Evolutionary conservation across 75 land plant species (phyloP), one percentile per base, ranked within the genome.

Genomic region (Chamaecyparis obtusa): DNA sequence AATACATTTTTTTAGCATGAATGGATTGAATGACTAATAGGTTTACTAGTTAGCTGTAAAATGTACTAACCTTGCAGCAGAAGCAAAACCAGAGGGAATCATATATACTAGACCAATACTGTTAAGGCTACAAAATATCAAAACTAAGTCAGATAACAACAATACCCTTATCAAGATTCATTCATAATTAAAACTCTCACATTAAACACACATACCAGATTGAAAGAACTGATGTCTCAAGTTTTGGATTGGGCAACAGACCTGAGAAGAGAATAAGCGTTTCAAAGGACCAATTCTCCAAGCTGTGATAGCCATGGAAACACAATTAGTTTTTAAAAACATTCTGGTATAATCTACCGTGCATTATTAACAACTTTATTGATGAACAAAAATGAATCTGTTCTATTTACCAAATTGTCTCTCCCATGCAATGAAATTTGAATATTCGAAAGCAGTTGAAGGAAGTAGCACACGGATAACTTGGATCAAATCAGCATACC

Each of bases 211-310:
- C 86, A 49, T 43, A 93, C 94, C 92, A 81, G 64, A 95, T 90
- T 35, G 95, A 91, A 19, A 95, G 87, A 6, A 91, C 91, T 60
- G 97, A 93, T 21, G 94, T 93, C 76, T 95, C 94, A 17, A 96
- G 86, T 85, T 91, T 84, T 57, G 97, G 96, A 86, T 95, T 93
- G n/a, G 97, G 93, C 17, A 95, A 90, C 71, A 92, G 80, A 35
- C 96, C 96, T n/a, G 96, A 89, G 14, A 95, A 83, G 39, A 96
- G 89, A 30, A 96, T 91, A 16, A 94, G 83, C 82, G 88, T 80
- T 82, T 96, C 96, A 56, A 92, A 93, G n/a, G 95, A 90, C 97
- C 96, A 96, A 37, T 56, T 89, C 79, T 95, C 96, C 77, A 96
- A 89, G 86, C 97, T 95, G 96, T 60, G 15, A 33, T 7, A 35